Evolutionary conservation across 1,284 basidiomycete genomes (phyloP).

Genomic region (Phellopilus nigrolimitatus): DNA sequence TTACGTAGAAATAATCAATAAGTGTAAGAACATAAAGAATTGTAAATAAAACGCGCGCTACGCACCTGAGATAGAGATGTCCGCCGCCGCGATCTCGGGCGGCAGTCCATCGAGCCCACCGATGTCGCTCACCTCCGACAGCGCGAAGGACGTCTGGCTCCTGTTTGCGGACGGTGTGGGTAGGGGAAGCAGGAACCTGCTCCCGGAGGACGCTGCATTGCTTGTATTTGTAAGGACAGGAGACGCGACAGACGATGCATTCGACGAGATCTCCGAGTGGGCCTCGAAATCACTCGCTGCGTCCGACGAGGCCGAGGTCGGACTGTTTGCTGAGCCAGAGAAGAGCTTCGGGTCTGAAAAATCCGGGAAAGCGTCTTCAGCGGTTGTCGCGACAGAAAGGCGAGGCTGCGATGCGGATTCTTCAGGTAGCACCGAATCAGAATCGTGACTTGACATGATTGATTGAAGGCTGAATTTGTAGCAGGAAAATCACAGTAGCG

Average conservation of each 20-base stretch:
- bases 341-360: constrained; percentile 20
- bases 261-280: background rate
- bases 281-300: background rate
- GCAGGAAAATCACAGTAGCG: background rate
- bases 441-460: constrained; percentile 3
- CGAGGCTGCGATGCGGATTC: constrained; percentile 4
- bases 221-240: background rate
- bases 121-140: constrained; percentile 33
- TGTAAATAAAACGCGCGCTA: constrained; percentile 22
- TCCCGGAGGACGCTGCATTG: constrained; percentile 3
- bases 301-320: background rate
- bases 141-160: constrained; percentile 40
- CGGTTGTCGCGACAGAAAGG: constrained; percentile 10
- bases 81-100: constrained; percentile 50
- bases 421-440: constrained; percentile 2
- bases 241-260: background rate
- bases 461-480: background rate
- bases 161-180: constrained; percentile 37
- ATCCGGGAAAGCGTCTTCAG: constrained; percentile 19
- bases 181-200: constrained; percentile 41
- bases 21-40: constrained; percentile 7
- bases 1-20: constrained; percentile 10
- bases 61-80: constrained; percentile 59
- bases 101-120: constrained; percentile 31
- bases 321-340: constrained; percentile 2